These are phyloP conservation scores for Irpex rosettiformis DNA, from an alignment of 1,284 basidiomycete species.

Conservation along the genomic window DNA sequence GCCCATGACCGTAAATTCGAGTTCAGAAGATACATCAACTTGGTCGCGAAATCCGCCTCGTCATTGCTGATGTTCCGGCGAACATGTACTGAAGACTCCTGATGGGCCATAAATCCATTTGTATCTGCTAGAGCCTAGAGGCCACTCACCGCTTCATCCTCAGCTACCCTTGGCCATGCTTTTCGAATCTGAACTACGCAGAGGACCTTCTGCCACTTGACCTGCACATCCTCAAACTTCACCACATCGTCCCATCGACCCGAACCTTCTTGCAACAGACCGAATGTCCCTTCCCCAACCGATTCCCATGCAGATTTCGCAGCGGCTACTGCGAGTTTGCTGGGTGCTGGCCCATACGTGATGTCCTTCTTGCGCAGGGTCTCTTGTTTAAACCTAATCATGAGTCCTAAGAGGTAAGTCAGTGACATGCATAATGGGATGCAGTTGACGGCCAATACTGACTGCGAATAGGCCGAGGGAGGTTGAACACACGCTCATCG, in stretches of 20 bases:
- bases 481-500: not conserved
- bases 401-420: not conserved
- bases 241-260: not conserved
- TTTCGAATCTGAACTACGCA: not conserved
- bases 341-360: not conserved
- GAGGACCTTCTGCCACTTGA: not conserved
- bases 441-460: not conserved
- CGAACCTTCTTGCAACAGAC: not conserved
- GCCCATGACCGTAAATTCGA: constrained; percentile 2
- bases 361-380: not conserved
- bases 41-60: not conserved
- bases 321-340: not conserved
- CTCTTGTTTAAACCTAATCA: not conserved
- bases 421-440: not conserved
- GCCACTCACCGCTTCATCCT: not conserved
- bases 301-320: not conserved
- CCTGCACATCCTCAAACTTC: not conserved
- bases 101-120: not conserved
- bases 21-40: not conserved
- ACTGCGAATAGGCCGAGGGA: constrained; percentile 5
- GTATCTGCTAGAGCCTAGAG: not conserved
- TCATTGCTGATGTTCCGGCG: not conserved
- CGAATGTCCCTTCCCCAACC: not conserved
- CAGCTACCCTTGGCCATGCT: not conserved
- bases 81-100: not conserved